phyloP scores from a whole-genome alignment of 768 basidiomycete genomes.

The Russula earlei region DNA sequence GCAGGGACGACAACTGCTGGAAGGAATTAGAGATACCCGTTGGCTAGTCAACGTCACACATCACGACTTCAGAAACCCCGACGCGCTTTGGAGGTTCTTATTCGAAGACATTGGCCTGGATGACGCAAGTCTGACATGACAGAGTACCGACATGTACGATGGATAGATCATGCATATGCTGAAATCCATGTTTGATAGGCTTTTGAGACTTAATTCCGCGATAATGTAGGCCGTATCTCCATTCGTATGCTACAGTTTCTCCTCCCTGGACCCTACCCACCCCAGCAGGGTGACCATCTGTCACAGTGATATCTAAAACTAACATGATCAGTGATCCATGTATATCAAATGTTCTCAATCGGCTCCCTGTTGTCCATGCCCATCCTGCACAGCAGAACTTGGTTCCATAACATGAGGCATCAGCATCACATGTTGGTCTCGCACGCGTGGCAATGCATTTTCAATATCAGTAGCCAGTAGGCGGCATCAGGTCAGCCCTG shows the following conservation, averaged over 20 bases:
- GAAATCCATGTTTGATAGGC: constrained; percentile 6
- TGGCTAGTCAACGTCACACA: constrained; percentile 93
- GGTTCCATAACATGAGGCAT: no score
- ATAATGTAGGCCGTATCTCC: not conserved
- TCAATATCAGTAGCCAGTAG: no score
- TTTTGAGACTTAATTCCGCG: not conserved
- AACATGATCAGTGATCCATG: no score
- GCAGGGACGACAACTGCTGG: constrained; percentile 60
- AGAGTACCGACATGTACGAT: not conserved
- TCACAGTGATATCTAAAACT: no score
- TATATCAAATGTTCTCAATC: no score
- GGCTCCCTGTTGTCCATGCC: no score
- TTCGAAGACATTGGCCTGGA: constrained; percentile 29
- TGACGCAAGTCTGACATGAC: not conserved
- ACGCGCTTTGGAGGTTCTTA: constrained; percentile 81
- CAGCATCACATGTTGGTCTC: no score
- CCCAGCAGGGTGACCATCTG: no score
- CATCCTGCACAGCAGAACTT: no score
- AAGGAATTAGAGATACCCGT: constrained; percentile 55
- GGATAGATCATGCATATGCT: not conserved
- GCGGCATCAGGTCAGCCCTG: no score
- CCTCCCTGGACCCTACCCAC: no score
- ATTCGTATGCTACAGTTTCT: not conserved
- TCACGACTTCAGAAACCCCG: constrained; percentile 78
- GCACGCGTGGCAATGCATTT: no score